Evolutionary conservation across 352 stramenopile genomes (phyloP).

Genomic region (Bremia lactucae): DNA sequence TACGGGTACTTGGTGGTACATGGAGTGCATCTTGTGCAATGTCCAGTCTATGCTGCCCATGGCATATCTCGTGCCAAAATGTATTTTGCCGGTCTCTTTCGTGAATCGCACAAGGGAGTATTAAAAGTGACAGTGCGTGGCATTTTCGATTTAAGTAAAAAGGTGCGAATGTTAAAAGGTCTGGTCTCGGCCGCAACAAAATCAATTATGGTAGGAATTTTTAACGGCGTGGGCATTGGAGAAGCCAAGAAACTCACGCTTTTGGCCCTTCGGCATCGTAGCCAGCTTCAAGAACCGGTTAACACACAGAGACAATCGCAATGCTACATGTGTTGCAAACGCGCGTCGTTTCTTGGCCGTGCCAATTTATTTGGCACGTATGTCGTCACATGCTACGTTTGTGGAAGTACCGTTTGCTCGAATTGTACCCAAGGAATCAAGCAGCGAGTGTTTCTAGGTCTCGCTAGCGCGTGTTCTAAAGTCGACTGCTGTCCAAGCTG

Average conservation of each 20-base stretch:
- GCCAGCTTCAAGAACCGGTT: neutral
- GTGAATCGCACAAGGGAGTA: conserved; percentile 15
- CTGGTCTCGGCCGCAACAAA: conserved; percentile 16
- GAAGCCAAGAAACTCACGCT: conserved; percentile 44
- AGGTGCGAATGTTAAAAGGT: conserved; percentile 14
- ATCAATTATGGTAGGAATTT: conserved; percentile 24
- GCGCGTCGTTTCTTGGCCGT: conserved; percentile 15
- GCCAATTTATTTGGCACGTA: conserved; percentile 8
- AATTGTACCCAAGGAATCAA: conserved; percentile 33
- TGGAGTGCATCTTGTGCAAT: conserved; percentile 25
- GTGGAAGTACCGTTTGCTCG: conserved; percentile 26
- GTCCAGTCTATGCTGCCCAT: conserved; percentile 22
- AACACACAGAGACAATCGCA: conserved; percentile 3
- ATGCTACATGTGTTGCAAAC: conserved; percentile 12
- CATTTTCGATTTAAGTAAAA: conserved; percentile 33
- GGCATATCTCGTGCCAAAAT: conserved; percentile 23
- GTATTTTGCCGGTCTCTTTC: conserved; percentile 30
- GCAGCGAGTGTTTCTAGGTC: conserved; percentile 29
- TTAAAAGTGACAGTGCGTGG: conserved; percentile 30
- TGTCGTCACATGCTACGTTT: conserved; percentile 30
- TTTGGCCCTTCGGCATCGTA: conserved; percentile 12
- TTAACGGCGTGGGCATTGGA: conserved; percentile 32
- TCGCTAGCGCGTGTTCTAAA: conserved; percentile 6
- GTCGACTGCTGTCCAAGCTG: conserved; percentile 29
- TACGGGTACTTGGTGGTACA: conserved; percentile 43